Evolutionary conservation across 345 rosid species (phyloP).

Genomic region (Laguncularia racemosa): DNA sequence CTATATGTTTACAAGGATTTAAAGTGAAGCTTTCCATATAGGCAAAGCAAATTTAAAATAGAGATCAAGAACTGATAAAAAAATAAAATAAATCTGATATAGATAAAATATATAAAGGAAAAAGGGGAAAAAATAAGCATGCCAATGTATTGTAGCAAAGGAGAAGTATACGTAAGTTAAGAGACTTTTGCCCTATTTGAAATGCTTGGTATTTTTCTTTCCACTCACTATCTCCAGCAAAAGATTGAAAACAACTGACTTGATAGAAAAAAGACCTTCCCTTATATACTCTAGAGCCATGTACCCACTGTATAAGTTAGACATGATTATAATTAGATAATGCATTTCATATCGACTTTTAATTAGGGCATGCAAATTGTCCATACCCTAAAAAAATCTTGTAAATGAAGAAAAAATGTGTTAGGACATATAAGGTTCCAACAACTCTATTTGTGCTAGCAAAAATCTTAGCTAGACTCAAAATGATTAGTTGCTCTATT

Average conservation of each 20-base stretch:
- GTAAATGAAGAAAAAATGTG: too few species aligned
- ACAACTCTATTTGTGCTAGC: constrained; percentile 22
- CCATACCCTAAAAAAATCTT: too few species aligned
- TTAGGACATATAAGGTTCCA: constrained; percentile 11
- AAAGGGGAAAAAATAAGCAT: background rate
- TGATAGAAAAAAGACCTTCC: constrained; percentile 29
- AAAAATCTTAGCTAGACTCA: constrained; percentile 25
- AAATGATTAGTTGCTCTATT: constrained; percentile 19
- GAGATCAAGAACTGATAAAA: too few species aligned
- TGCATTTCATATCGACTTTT: too few species aligned
- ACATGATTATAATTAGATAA: too few species aligned
- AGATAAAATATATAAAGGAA: background rate
- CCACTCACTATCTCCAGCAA: constrained; percentile 34
- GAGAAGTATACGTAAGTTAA: background rate
- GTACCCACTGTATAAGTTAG: constrained; percentile 23
- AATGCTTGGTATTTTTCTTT: constrained; percentile 10
- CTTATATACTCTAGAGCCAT: constrained; percentile 43
- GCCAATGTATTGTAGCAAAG: background rate
- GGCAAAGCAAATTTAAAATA: too few species aligned
- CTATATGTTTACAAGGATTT: constrained; percentile 14
- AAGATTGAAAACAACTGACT: constrained; percentile 35
- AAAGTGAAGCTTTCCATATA: background rate
- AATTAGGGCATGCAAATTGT: too few species aligned
- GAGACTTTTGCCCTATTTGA: background rate
- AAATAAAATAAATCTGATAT: background rate